Evolutionary conservation across 2,329 filamentous ascomycete species (phyloP).

Genomic region (Alternaria sp.): DNA sequence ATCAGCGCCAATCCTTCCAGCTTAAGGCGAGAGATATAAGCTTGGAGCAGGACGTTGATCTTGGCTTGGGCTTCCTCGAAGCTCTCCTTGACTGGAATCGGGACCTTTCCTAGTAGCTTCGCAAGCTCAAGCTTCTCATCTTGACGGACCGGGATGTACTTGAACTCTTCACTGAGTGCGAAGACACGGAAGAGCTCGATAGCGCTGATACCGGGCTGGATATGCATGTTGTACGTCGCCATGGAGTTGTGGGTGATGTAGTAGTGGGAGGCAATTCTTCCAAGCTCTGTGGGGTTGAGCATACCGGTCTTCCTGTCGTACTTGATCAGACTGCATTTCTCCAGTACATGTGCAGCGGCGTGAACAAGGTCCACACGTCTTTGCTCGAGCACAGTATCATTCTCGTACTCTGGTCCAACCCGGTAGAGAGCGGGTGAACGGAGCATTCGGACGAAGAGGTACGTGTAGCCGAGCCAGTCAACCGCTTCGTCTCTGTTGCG

Average conservation of each 20-base stretch:
- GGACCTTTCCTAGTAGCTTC: constrained; percentile 86
- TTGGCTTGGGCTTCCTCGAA: constrained; percentile 97
- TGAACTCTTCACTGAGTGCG: constrained; percentile 95
- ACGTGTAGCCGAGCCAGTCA: constrained; percentile 99
- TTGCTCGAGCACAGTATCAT: constrained; percentile 89
- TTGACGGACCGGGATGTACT: constrained; percentile 96
- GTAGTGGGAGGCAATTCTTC: constrained; percentile 95
- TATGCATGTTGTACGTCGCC: constrained; percentile 94
- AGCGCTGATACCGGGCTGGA: constrained; percentile 88
- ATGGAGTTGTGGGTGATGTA: constrained; percentile 97
- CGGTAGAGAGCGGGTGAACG: constrained; percentile 93
- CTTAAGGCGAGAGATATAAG: constrained; percentile 93
- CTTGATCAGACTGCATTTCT: constrained; percentile 87
- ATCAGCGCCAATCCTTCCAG: constrained; percentile 93
- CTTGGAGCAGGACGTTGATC: constrained; percentile 96
- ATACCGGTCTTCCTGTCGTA: constrained; percentile 94
- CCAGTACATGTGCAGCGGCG: constrained; percentile 85
- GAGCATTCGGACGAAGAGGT: constrained; percentile 97
- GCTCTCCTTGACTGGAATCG: constrained; percentile 95
- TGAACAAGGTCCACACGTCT: constrained; percentile 98
- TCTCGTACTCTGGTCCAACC: constrained; percentile 93
- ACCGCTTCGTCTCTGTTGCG: constrained; percentile 92
- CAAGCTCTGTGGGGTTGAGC: constrained; percentile 89
- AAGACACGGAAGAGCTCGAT: constrained; percentile 98
- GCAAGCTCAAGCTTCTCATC: constrained; percentile 97